Conservation (phyloP, 106 monocot species). For the Xerophyta viscosa region DNA sequence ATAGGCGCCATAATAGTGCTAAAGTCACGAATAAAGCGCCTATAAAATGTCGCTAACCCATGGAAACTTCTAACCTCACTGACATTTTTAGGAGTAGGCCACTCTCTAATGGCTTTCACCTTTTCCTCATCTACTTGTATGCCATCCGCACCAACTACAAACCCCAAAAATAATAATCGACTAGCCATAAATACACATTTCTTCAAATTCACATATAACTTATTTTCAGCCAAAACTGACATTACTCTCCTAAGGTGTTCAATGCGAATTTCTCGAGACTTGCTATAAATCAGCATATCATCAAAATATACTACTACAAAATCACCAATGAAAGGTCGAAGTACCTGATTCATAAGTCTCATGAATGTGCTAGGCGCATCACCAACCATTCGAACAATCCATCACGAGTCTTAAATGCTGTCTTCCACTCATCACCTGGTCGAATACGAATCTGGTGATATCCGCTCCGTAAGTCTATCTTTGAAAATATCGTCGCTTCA, state of each 20-base stretch:
- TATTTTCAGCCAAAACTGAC: not conserved
- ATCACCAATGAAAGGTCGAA: not conserved
- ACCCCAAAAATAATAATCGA: slow-evolving; percentile 1
- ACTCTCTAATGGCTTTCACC: not conserved
- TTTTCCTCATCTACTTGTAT: slow-evolving; percentile 6
- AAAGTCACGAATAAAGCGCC: not conserved
- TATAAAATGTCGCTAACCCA: not conserved
- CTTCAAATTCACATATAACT: not conserved
- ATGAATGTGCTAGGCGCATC: not conserved
- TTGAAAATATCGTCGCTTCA: not conserved
- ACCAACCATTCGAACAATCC: not conserved
- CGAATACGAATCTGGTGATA: not conserved
- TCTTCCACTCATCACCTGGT: not conserved
- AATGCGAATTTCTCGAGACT: not conserved
- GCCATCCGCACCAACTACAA: not conserved
- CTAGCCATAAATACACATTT: slow-evolving; percentile 5
- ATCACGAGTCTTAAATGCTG: not conserved
- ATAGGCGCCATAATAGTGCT: not conserved
- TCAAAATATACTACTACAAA: slow-evolving; percentile 8
- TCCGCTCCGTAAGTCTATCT: not conserved
- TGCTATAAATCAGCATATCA: slow-evolving; percentile 12
- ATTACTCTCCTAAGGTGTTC: not conserved
- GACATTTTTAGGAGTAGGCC: not conserved
- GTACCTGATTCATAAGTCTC: not conserved
- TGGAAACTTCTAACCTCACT: slow-evolving; percentile 4